phyloP scores from a whole-genome alignment of 306 rosid species.

The Glycine latifolia region DNA sequence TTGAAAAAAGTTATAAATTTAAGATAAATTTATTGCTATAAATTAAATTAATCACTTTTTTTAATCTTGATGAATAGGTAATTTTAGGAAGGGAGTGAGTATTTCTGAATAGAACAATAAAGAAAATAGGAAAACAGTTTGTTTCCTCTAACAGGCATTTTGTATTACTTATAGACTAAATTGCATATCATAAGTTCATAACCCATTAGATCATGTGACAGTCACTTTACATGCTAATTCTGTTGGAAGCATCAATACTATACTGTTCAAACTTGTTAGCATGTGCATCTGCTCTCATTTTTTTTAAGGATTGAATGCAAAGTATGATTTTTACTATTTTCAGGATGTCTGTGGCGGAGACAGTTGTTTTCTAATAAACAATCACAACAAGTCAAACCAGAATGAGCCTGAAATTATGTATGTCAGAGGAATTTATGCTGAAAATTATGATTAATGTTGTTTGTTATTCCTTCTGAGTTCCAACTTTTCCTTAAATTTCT shows the following conservation, averaged over 20 bases:
- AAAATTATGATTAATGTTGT: slow-evolving; percentile 19
- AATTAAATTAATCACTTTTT: no score
- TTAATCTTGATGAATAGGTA: no score
- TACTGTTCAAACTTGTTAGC: background rate
- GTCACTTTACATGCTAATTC: slow-evolving; percentile 26
- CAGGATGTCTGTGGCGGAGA: slow-evolving; percentile 86
- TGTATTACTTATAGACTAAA: slow-evolving; percentile 6
- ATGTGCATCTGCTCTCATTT: slow-evolving; percentile 32
- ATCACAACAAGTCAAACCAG: slow-evolving; percentile 60
- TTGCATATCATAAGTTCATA: background rate
- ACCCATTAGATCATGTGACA: slow-evolving; percentile 26
- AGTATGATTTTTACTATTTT: slow-evolving; percentile 20
- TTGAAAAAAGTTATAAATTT: no score
- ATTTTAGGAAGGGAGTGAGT: no score
- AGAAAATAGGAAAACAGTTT: background rate
- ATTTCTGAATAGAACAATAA: background rate
- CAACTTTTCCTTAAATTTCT: background rate
- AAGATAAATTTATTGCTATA: no score
- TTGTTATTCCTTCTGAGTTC: slow-evolving; percentile 8
- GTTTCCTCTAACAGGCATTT: slow-evolving; percentile 7
- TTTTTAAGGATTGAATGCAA: slow-evolving; percentile 37
- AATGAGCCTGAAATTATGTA: slow-evolving; percentile 75
- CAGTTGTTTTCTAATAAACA: slow-evolving; percentile 78
- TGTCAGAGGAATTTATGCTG: slow-evolving; percentile 42
- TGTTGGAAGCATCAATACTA: slow-evolving; percentile 28